A percentile compares a stretch with the other conserved stretches of the same genome.
Conservation (phyloP, 306 rosid species). For the Alnus rubra region DNA sequence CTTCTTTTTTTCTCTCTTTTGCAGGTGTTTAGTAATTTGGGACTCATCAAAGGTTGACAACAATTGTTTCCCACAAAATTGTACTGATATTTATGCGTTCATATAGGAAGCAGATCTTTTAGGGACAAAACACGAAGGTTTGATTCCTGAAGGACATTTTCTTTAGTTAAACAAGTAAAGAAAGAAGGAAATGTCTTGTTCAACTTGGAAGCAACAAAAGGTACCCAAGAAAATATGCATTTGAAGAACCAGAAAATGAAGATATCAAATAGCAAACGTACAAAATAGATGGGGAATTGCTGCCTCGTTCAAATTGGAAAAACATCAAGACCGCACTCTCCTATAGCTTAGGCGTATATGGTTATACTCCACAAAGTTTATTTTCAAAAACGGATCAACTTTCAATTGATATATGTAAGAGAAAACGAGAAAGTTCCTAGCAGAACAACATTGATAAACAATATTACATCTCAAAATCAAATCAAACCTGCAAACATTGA, state of each 20-base stretch:
- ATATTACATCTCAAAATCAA: background rate
- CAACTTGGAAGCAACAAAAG: background rate
- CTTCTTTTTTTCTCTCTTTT: no score
- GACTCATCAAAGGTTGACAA: background rate
- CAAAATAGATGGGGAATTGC: background rate
- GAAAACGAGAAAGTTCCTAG: background rate
- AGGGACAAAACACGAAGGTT: no score
- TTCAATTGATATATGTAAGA: background rate
- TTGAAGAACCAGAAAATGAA: background rate
- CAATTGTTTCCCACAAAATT: background rate
- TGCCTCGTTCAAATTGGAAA: slow-evolving; percentile 1
- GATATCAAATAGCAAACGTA: background rate
- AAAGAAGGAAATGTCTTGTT: background rate
- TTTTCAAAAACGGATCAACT: background rate
- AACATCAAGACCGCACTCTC: background rate
- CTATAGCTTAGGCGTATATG: background rate
- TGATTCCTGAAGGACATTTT: background rate
- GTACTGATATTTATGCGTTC: background rate
- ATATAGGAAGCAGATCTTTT: background rate
- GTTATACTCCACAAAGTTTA: background rate
- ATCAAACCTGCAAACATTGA: slow-evolving; percentile 2
- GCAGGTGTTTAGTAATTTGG: no score
- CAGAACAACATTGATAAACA: background rate
- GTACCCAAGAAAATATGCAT: slow-evolving; percentile 3
- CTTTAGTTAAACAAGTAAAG: background rate